Conservation (phyloP, 352 stramenopile species). For the Thalassiosira pacifica region DNA sequence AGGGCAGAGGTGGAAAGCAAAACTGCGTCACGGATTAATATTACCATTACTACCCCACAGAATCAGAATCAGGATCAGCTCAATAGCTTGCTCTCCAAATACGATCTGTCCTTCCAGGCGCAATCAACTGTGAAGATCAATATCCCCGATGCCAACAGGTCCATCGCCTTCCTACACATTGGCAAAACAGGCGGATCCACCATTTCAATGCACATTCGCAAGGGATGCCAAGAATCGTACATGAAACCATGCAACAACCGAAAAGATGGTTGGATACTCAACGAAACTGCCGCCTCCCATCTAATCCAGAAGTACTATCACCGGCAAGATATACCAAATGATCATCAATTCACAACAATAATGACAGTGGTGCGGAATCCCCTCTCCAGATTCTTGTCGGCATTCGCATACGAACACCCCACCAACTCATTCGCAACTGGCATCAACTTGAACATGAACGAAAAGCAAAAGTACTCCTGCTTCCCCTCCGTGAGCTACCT, state of each 20-base stretch:
- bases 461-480: slow-evolving; percentile 15
- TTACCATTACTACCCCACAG: too few relatives aligned
- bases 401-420: slow-evolving; percentile 34
- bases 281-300: slow-evolving; percentile 26
- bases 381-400: slow-evolving; percentile 30
- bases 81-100: slow-evolving; percentile 11
- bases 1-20: too few relatives aligned
- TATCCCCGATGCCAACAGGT: neutral
- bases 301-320: slow-evolving; percentile 36
- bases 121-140: neutral
- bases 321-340: slow-evolving; percentile 15
- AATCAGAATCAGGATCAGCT: too few relatives aligned
- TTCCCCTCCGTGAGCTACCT: slow-evolving; percentile 27
- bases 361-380: slow-evolving; percentile 32
- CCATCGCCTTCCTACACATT: slow-evolving; percentile 37
- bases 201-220: slow-evolving; percentile 33
- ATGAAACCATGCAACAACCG: slow-evolving; percentile 11
- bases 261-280: slow-evolving; percentile 15
- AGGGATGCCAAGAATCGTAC: slow-evolving; percentile 14
- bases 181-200: slow-evolving; percentile 44
- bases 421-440: neutral
- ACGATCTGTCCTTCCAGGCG: neutral
- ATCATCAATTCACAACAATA: slow-evolving; percentile 23
- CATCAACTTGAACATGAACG: neutral
- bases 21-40: too few relatives aligned